Evolutionary conservation across 1,284 basidiomycete genomes (phyloP).

Genomic region (Veloboletus limbatus): DNA sequence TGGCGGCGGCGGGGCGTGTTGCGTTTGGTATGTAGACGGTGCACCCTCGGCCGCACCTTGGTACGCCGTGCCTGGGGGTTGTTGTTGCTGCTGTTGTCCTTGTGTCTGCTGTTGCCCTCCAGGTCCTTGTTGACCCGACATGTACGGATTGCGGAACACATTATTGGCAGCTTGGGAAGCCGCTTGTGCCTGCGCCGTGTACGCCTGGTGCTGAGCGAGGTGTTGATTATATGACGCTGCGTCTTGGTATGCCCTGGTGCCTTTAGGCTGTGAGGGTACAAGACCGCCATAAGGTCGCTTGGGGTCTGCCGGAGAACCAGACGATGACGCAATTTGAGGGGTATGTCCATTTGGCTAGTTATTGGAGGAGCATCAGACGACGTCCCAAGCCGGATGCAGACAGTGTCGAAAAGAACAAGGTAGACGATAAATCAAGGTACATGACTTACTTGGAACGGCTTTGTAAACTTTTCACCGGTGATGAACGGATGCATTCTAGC

Average conservation of each 20-base stretch:
- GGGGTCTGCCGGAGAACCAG: slow-evolving; percentile 49
- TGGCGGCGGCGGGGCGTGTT: slow-evolving; percentile 21
- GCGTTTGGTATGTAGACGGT: slow-evolving; percentile 20
- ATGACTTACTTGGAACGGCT: slow-evolving; percentile 77
- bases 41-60: slow-evolving; percentile 17
- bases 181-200: slow-evolving; percentile 79
- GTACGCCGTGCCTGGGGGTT: slow-evolving; percentile 22
- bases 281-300: slow-evolving; percentile 96
- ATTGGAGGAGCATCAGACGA: slow-evolving; percentile 14
- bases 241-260: slow-evolving; percentile 84
- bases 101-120: slow-evolving; percentile 34
- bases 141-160: slow-evolving; percentile 72
- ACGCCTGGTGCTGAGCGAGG: slow-evolving; percentile 90
- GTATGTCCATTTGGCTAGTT: slow-evolving; percentile 50
- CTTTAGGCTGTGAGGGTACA: slow-evolving; percentile 75
- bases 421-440: slow-evolving; percentile 13
- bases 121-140: slow-evolving; percentile 46
- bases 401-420: background rate
- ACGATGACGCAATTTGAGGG: slow-evolving; percentile 33
- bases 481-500: slow-evolving; percentile 97
- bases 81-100: slow-evolving; percentile 37
- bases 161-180: slow-evolving; percentile 64
- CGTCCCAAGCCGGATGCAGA: slow-evolving; percentile 1
- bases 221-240: slow-evolving; percentile 95
- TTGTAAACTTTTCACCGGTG: slow-evolving; percentile 92